phyloP scores from a whole-genome alignment of 345 rosid genomes.

The Limnanthes douglasii region DNA sequence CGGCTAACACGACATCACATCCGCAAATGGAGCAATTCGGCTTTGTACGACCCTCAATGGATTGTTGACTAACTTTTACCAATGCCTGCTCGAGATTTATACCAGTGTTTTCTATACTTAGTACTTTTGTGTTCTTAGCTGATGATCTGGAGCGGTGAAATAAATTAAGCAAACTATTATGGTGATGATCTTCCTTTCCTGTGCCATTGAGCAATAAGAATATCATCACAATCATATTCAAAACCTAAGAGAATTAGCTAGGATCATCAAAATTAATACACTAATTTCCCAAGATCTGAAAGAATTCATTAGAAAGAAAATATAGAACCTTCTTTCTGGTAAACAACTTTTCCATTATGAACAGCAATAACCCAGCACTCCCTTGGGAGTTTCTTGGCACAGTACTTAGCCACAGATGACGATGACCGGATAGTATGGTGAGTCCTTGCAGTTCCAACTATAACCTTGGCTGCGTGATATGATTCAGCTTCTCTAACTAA shows the following conservation, averaged over 20 bases:
- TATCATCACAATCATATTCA: too few species aligned
- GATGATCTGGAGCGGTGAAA: slow-evolving; percentile 32
- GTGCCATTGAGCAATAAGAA: too few species aligned
- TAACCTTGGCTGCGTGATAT: slow-evolving; percentile 38
- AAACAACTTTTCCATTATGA: slow-evolving; percentile 52
- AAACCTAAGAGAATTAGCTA: slow-evolving; percentile 2
- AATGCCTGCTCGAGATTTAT: slow-evolving; percentile 29
- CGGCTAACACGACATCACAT: slow-evolving; percentile 9
- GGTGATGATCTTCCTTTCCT: slow-evolving; percentile 29
- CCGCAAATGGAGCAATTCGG: slow-evolving; percentile 37
- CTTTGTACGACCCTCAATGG: slow-evolving; percentile 12
- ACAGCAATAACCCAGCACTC: slow-evolving; percentile 59
- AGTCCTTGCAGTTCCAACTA: slow-evolving; percentile 41
- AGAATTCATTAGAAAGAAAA: slow-evolving; percentile 1
- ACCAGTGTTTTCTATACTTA: slow-evolving; percentile 7
- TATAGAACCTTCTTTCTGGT: slow-evolving; percentile 42
- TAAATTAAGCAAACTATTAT: slow-evolving; percentile 31
- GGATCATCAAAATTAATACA: neutral
- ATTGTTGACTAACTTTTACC: slow-evolving; percentile 13
- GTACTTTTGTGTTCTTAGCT: slow-evolving; percentile 33
- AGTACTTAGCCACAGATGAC: slow-evolving; percentile 72
- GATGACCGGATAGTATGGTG: slow-evolving; percentile 41
- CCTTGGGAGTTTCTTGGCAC: slow-evolving; percentile 53
- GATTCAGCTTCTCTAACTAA: slow-evolving; percentile 65
- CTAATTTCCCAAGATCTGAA: neutral